Evolutionary conservation across 78 protist genomes (phyloP).

Genomic region (Dictyostelium brefeldianum): DNA sequence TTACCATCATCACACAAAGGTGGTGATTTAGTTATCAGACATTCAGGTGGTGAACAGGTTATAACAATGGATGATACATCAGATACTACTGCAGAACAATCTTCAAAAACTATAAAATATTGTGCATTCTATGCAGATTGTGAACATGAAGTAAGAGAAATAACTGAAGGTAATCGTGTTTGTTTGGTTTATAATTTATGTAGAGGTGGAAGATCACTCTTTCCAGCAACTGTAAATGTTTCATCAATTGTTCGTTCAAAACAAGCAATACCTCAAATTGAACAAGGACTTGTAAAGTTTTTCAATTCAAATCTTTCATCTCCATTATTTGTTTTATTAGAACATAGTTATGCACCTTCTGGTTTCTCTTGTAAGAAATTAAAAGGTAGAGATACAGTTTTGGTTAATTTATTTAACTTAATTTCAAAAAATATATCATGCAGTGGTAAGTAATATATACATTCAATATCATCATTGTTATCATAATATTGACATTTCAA

Average conservation of each 20-base stretch:
- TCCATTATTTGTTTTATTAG: neutral
- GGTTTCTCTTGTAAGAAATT: neutral
- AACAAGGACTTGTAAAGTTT: neutral
- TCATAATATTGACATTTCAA: neutral
- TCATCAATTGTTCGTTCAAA: neutral
- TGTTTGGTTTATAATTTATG: conserved; percentile 30
- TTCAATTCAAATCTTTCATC: neutral
- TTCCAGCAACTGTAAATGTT: neutral
- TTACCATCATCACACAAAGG: conserved; percentile 28
- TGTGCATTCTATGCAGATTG: conserved; percentile 51
- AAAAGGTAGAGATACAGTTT: no score
- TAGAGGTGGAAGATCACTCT: neutral
- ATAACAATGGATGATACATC: conserved; percentile 4
- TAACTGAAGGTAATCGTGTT: conserved; percentile 38
- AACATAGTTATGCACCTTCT: neutral
- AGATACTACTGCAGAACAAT: neutral
- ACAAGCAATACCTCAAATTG: no score
- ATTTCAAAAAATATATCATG: no score
- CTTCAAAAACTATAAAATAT: neutral
- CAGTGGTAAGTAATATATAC: no score
- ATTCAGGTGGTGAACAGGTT: neutral
- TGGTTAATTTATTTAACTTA: no score
- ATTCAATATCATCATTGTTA: no score
- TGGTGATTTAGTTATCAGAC: conserved; percentile 23
- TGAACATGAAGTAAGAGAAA: conserved; percentile 5